A percentile compares a stretch with the other conserved stretches of the same genome.
Evolutionary conservation across 768 basidiomycete genomes (phyloP).

Genomic region (Amanita pallidorosea): DNA sequence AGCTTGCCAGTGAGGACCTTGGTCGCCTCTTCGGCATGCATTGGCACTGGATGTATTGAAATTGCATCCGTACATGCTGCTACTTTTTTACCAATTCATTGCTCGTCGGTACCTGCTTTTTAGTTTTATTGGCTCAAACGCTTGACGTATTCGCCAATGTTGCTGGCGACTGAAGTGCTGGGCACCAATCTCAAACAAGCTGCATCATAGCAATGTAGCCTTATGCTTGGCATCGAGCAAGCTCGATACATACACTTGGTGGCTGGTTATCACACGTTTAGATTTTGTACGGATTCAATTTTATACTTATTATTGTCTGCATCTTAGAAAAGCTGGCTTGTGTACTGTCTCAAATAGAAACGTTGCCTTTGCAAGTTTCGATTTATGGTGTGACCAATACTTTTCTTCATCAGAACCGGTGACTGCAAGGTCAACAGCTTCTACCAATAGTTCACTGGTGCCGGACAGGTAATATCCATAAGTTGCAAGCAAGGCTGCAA

Average conservation of each 20-base stretch:
- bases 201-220: slow-evolving; percentile 8
- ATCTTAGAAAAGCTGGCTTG: slow-evolving; percentile 1
- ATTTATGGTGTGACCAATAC: slow-evolving; percentile 28
- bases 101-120: slow-evolving; percentile 1
- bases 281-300: not conserved
- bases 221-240: not conserved
- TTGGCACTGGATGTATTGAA: slow-evolving; percentile 35
- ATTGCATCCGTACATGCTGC: not conserved
- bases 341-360: not conserved
- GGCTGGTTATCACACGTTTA: not conserved
- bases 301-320: not conserved
- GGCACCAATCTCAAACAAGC: slow-evolving; percentile 9
- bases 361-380: not conserved
- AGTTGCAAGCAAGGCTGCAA: slow-evolving; percentile 19
- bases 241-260: not conserved
- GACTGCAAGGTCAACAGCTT: slow-evolving; percentile 26
- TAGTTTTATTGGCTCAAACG: slow-evolving; percentile 10
- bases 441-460: slow-evolving; percentile 10
- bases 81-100: slow-evolving; percentile 8
- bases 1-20: slow-evolving; percentile 27
- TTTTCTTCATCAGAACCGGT: slow-evolving; percentile 21
- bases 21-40: slow-evolving; percentile 42
- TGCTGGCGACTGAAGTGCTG: slow-evolving; percentile 11
- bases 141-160: slow-evolving; percentile 15
- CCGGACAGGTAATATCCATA: slow-evolving; percentile 1